phyloP scores from a whole-genome alignment of 139 green algal species.

The Chloropicon primus region DNA sequence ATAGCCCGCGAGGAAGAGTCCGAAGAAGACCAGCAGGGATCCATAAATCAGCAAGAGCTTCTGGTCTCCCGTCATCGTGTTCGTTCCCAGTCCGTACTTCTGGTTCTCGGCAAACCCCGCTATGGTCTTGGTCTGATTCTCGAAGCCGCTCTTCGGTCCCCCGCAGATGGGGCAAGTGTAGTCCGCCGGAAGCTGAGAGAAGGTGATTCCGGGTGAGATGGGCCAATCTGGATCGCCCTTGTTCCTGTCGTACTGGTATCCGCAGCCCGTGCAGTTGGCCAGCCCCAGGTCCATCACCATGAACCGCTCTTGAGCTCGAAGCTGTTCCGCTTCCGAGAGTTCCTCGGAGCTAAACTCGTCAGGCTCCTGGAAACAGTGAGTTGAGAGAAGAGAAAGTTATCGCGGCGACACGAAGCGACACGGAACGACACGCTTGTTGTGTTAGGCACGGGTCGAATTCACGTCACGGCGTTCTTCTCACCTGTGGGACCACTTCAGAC shows the following conservation, averaged over 20 bases:
- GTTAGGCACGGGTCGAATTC: no score
- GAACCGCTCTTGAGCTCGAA: not conserved
- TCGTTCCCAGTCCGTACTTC: conserved; percentile 78
- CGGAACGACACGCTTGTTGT: no score
- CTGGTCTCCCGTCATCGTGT: conserved; percentile 73
- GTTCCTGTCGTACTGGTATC: not conserved
- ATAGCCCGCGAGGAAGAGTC: conserved; percentile 79
- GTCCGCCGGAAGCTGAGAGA: conserved; percentile 57
- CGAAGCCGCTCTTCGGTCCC: conserved; percentile 57
- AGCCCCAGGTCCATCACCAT: not conserved
- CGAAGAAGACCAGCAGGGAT: conserved; percentile 59
- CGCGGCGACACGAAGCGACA: no score
- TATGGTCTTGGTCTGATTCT: conserved; percentile 38
- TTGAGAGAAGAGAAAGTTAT: not conserved
- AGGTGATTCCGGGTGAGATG: conserved; percentile 5
- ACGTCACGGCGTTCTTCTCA: no score
- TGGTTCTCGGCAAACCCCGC: conserved; percentile 92
- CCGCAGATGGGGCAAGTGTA: conserved; percentile 86
- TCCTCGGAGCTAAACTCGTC: no score
- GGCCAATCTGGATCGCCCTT: conserved; percentile 10
- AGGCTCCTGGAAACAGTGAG: not conserved
- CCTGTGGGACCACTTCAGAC: no score
- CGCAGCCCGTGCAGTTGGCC: not conserved
- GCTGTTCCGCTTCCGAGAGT: not conserved
- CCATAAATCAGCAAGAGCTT: conserved; percentile 88